phyloP scores from a whole-genome alignment of 1,139 yeast species.

The Geotrichum carabidarum region DNA sequence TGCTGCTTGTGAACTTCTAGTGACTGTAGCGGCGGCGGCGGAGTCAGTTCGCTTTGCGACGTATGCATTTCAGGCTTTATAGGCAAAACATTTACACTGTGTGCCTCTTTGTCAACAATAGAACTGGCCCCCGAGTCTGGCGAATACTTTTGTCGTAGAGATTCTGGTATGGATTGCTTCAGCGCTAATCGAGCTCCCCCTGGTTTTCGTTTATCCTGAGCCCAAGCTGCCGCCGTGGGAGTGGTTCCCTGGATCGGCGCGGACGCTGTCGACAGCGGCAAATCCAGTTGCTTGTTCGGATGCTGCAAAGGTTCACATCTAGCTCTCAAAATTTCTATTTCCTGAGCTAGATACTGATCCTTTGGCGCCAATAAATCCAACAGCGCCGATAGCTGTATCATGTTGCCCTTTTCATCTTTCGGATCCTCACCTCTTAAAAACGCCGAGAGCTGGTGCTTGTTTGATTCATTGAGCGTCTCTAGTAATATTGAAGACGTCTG shows the following conservation, averaged over 20 bases:
- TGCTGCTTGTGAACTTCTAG: too few species aligned
- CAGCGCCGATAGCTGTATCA: constrained; percentile 32
- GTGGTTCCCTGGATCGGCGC: background rate
- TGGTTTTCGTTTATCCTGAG: constrained; percentile 13
- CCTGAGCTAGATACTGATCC: constrained; percentile 40
- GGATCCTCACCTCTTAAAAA: constrained; percentile 52
- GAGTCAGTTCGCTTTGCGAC: too few species aligned
- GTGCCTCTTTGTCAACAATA: background rate
- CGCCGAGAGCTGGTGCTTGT: constrained; percentile 49
- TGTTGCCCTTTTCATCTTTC: constrained; percentile 37
- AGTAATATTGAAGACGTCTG: constrained; percentile 49
- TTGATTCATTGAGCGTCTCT: constrained; percentile 49
- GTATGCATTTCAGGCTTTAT: too few species aligned
- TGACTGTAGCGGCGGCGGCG: too few species aligned
- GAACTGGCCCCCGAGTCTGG: background rate
- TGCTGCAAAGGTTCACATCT: constrained; percentile 7
- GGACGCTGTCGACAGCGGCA: background rate
- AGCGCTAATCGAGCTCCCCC: constrained; percentile 13
- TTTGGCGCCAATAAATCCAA: constrained; percentile 56
- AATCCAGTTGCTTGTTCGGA: background rate
- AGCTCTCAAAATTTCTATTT: constrained; percentile 10
- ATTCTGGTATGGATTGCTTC: background rate
- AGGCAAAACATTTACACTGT: too few species aligned
- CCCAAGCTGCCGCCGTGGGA: constrained; percentile 13
- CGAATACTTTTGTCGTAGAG: background rate